phyloP scores from a whole-genome alignment of 139 green algal species.

The Closterium sp. region DNA sequence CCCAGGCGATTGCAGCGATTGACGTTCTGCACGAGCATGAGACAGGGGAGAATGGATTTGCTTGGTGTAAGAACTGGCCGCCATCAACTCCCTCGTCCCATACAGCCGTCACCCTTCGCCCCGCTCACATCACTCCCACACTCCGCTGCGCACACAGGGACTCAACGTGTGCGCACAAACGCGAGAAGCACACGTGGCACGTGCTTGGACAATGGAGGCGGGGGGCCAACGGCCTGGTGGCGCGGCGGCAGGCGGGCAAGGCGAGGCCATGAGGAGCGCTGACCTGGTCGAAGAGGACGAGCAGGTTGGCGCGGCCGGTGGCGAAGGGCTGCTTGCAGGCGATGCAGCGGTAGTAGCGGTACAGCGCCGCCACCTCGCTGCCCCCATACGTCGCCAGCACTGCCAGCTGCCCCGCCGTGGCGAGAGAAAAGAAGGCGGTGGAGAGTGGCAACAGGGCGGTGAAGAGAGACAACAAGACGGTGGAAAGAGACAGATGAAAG shows the following conservation, averaged over 20 bases:
- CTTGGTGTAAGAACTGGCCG: no score
- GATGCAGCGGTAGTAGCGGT: constrained; percentile 42
- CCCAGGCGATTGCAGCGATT: no score
- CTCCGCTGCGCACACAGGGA: no score
- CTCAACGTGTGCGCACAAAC: no score
- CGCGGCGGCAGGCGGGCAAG: neutral
- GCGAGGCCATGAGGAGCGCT: neutral
- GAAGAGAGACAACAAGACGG: neutral
- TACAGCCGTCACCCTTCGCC: no score
- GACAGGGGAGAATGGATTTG: no score
- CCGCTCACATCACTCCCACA: no score
- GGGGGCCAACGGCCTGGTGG: no score
- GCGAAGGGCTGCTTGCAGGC: constrained; percentile 34
- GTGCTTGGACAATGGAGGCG: no score
- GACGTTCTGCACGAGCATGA: no score
- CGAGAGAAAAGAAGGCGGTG: neutral
- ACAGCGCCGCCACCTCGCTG: constrained; percentile 47
- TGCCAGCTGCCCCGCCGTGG: constrained; percentile 24
- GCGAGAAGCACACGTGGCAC: no score
- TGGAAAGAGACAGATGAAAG: neutral
- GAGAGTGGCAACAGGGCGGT: neutral
- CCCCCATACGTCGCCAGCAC: constrained; percentile 52
- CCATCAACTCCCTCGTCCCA: no score
- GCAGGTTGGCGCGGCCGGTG: constrained; percentile 38
- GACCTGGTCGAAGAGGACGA: constrained; percentile 49